Evolutionary conservation across 495 filamentous ascomycete species (phyloP), one percentile per base, ranked within the genome.

Genomic region (Penicillium herquei): DNA sequence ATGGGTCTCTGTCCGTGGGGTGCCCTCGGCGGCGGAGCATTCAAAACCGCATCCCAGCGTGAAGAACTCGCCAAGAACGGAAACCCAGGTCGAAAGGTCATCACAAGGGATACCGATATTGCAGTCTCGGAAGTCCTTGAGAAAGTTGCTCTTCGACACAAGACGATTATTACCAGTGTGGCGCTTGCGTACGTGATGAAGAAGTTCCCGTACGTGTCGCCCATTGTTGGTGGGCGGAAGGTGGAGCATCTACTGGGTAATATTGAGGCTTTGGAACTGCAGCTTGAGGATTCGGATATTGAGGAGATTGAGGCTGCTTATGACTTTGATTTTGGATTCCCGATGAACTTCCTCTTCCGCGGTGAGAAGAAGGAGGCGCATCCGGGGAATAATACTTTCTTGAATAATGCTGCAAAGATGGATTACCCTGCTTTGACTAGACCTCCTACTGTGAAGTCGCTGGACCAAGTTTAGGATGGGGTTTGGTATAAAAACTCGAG

Each of bases 131-230:
- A 75, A 46, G 80, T 77, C 0, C 69, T 92, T 8, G 87, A 89
- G 56, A 71, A 70, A 6, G 70, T 90, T 39, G 87, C 85, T 0
- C 73, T 77, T 13, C 70, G 71, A 37, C 84, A 84, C 60, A 72
- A 75, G 6, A 81, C 75, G 14, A 51, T 61, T 6, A 68, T 82
- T 39, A 82, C 79, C 0, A 69, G 65, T 17, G 65, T 76, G 16
- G 88, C 88, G 6, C 67, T 90, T 39, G 87, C 88, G 8, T 92
- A 92, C 64, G 84, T 90, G 0, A 80, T 85, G 76, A 78, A 83
- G 59, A 91, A 90, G 71, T 75, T 86, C n/a, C 85, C 87, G 2
- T 86, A 91, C 61, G 86, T 90, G 37, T 87, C 85, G 61, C 88
- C 89, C 1, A 88, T 91, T 58, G 75, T 89, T 21, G 88, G 87